phyloP scores from a whole-genome alignment of 1,284 basidiomycete species.

The Sanghuangporus baumii region DNA sequence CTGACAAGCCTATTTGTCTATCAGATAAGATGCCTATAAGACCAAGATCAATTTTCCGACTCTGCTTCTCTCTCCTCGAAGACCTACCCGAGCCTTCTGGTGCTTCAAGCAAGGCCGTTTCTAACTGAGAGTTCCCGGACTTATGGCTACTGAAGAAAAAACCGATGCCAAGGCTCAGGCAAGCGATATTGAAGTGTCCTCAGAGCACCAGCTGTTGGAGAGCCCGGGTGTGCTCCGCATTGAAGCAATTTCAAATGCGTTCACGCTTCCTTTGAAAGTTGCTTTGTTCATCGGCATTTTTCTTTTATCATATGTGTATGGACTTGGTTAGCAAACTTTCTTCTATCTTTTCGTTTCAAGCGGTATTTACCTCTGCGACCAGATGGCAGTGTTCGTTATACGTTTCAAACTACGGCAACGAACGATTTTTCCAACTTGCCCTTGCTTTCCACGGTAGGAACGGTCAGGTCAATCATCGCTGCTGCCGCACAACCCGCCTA shows the following conservation, averaged over 20 bases:
- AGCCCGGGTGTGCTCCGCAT: slow-evolving; percentile 30
- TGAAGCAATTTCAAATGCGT: slow-evolving; percentile 28
- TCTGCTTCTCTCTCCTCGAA: neutral
- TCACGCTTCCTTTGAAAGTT: slow-evolving; percentile 24
- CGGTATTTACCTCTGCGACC: neutral
- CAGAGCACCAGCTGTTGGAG: neutral
- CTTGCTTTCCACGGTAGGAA: slow-evolving; percentile 19
- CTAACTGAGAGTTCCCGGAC: neutral
- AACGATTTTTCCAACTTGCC: slow-evolving; percentile 18
- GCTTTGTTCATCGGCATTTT: slow-evolving; percentile 32
- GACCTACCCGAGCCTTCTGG: neutral
- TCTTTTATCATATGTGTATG: slow-evolving; percentile 30
- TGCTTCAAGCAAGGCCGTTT: neutral
- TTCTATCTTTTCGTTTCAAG: slow-evolving; percentile 19
- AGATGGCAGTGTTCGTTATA: slow-evolving; percentile 15
- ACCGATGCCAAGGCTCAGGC: neutral
- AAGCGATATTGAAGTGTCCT: neutral
- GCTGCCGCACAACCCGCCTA: slow-evolving; percentile 22
- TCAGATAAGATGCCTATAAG: neutral
- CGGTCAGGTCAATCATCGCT: slow-evolving; percentile 20
- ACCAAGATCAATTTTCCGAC: neutral
- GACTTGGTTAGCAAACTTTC: slow-evolving; percentile 27
- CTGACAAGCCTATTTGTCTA: neutral
- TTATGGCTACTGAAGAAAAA: neutral
- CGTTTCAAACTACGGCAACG: slow-evolving; percentile 19